Conservation (phyloP, 2,329 filamentous ascomycete species). For the Penicillium sp. region DNA sequence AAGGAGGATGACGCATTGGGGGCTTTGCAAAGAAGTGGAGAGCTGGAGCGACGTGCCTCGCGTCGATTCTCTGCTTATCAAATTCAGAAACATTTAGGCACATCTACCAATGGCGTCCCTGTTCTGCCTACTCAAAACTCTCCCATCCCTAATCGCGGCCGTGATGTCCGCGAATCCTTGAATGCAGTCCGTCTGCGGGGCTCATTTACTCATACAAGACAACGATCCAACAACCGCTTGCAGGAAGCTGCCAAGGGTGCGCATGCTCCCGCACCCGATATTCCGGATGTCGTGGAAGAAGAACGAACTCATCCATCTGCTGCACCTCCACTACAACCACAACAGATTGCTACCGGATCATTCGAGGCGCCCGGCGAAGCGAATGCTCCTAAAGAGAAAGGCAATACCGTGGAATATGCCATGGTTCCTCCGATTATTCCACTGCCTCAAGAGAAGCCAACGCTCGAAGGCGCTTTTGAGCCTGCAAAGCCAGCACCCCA, state of each 20-base stretch:
- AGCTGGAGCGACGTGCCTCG: constrained; percentile 88
- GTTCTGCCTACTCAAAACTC: constrained; percentile 64
- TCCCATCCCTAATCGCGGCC: constrained; percentile 71
- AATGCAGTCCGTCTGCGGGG: constrained; percentile 64
- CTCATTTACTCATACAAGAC: constrained; percentile 53
- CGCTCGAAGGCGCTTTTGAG: constrained; percentile 37
- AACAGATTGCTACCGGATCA: constrained; percentile 33
- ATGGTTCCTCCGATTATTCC: constrained; percentile 59
- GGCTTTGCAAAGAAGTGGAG: constrained; percentile 84
- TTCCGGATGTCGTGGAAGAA: constrained; percentile 61
- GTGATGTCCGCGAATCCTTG: constrained; percentile 74
- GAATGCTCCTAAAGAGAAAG: constrained; percentile 34
- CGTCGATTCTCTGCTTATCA: constrained; percentile 94
- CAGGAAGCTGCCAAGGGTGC: constrained; percentile 57
- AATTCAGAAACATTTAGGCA: constrained; percentile 88
- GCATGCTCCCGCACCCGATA: constrained; percentile 45
- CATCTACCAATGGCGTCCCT: constrained; percentile 75
- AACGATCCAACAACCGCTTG: constrained; percentile 50
- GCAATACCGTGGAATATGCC: constrained; percentile 10
- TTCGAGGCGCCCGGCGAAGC: constrained; percentile 48
- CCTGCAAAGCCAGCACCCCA: constrained; percentile 31
- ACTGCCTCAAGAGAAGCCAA: constrained; percentile 35
- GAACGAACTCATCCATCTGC: constrained; percentile 37
- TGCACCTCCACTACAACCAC: constrained; percentile 25
- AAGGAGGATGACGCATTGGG: constrained; percentile 87